Base-by-base conservation (phyloP, 129 eudicot genomes). In the Artemisia tridentata region DNA sequence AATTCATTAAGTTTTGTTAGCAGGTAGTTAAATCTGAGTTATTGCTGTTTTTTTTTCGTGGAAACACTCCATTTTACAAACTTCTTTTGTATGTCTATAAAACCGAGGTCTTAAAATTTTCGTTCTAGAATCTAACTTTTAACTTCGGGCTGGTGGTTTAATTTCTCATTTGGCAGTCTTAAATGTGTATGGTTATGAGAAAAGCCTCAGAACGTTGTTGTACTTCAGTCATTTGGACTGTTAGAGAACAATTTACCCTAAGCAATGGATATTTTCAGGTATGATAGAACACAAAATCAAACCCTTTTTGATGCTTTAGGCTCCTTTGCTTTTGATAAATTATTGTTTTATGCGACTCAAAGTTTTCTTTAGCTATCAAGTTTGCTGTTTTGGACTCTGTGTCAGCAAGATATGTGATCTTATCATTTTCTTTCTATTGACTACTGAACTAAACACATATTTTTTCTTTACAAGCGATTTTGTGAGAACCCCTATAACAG, bases 251-350 rank as follows among this genome's bases (percentile, higher is more conserved):
- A 20, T 38, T 62, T 63, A 34, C 49, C 23, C 45, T 63, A 19
- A 66, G 10, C 11, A 12, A 4, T 17, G 70, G 41, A 60, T 59
- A 25, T 31, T 46, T 59, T 46, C 68, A 75, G 67, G 79, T 75
- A 75, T 27, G 67, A 59, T 75, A 56, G 38, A 67, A 55, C 34
- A 64, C 50, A 55, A 55, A 51, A 64, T 63, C 65, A 47, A 48
- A 6, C 23, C 53, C 34, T 67, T 34, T 12, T 58, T 29, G 6
- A 29, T 29, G 34, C 34, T 64, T 20, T 21, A 21, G 19, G 38
- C 49, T 54, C 53, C 17, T 19, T 38, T 18, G 6, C 4, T 70
- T 20, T 11, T 49, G 4, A 29, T 29, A 29, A 29, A 29, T 29
- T 29, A 29, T 29, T 29, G 34, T 29, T 29, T 29, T 29, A 29